Conservation (phyloP, 495 filamentous ascomycete species). For the Aspergillus kassunensis region DNA sequence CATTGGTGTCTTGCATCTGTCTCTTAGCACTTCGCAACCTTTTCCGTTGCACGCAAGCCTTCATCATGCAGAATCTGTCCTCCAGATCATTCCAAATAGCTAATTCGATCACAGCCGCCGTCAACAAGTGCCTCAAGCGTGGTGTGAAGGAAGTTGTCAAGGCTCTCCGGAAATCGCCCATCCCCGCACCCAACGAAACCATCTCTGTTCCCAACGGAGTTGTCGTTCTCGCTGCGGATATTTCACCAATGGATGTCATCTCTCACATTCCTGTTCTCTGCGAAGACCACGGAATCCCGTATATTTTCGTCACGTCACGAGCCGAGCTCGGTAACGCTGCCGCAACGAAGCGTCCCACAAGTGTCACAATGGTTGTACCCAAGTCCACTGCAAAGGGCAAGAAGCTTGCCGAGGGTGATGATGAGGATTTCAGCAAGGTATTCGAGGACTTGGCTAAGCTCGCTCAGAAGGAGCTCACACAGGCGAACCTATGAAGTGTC, state of each 20-base stretch:
- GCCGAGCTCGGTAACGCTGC: conserved; percentile 89
- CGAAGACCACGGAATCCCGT: conserved; percentile 94
- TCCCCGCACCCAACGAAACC: conserved; percentile 48
- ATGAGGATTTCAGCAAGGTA: conserved; percentile 66
- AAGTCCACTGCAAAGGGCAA: conserved; percentile 53
- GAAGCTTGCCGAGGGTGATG: conserved; percentile 46
- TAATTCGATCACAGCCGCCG: conserved; percentile 59
- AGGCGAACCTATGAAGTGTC: conserved; percentile 40
- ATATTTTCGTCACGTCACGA: conserved; percentile 82
- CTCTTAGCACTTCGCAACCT: too few relatives aligned
- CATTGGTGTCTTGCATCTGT: too few relatives aligned
- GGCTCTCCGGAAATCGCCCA: conserved; percentile 81
- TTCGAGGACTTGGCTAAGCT: conserved; percentile 71
- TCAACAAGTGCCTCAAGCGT: conserved; percentile 88
- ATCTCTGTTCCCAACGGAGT: conserved; percentile 60
- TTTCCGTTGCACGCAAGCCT: too few relatives aligned
- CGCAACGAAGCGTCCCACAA: conserved; percentile 90
- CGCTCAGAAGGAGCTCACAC: conserved; percentile 63
- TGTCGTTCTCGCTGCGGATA: conserved; percentile 91
- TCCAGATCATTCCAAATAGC: too few relatives aligned
- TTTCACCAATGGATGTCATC: conserved; percentile 96
- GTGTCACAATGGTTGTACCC: conserved; percentile 78
- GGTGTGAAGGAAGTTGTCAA: conserved; percentile 99
- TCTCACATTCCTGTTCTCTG: conserved; percentile 95
- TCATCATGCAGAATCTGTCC: too few relatives aligned